phyloP scores from a whole-genome alignment of 2,329 filamentous ascomycete species.

The Epichloe brachyelytri region DNA sequence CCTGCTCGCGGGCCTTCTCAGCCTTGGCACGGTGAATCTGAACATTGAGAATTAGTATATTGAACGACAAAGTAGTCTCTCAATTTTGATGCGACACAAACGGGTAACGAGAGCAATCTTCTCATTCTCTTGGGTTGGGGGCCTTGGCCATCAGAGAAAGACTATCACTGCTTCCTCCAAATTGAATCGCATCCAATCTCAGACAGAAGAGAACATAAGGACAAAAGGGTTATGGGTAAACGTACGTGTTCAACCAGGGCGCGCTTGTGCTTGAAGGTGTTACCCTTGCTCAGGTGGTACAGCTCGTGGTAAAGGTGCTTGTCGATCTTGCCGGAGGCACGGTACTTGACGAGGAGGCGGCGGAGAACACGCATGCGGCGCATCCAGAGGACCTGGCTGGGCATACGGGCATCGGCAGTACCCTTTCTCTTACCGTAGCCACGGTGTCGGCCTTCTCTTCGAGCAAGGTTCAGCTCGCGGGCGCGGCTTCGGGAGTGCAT shows the following conservation, averaged over 20 bases:
- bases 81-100: background rate
- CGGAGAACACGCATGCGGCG: conserved; percentile 98
- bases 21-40: conserved; percentile 99
- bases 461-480: conserved; percentile 85
- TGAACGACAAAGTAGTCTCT: background rate
- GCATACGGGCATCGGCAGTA: conserved; percentile 99
- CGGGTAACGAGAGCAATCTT: background rate
- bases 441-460: conserved; percentile 92
- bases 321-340: conserved; percentile 99
- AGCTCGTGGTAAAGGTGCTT: conserved; percentile 99
- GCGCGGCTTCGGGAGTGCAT: conserved; percentile 98
- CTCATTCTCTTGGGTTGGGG: background rate
- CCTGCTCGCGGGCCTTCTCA: conserved; percentile 92
- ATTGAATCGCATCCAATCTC: background rate
- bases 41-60: background rate
- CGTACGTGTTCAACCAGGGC: conserved; percentile 99
- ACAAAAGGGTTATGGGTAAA: conserved; percentile 20
- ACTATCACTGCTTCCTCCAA: background rate
- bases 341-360: conserved; percentile 98
- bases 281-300: conserved; percentile 99
- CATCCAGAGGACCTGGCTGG: conserved; percentile 98
- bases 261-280: conserved; percentile 99
- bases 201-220: background rate
- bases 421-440: conserved; percentile 99
- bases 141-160: background rate